Conservation (phyloP, 345 rosid genomes). For the Camelina neglecta region DNA sequence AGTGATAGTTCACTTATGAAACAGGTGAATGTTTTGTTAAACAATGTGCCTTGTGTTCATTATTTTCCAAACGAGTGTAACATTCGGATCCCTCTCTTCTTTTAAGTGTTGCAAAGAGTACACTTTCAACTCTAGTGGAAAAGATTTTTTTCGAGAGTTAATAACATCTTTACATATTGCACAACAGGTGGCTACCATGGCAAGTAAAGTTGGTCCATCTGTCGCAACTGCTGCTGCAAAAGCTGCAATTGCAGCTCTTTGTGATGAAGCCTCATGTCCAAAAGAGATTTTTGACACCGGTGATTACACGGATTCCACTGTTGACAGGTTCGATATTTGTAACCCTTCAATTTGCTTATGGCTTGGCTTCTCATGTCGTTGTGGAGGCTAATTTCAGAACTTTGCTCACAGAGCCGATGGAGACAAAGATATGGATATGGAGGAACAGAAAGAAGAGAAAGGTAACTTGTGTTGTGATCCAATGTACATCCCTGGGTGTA, state of each 20-base stretch:
- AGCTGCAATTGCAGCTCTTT: conserved; percentile 79
- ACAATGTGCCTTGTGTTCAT: conserved; percentile 11
- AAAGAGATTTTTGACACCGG: conserved; percentile 60
- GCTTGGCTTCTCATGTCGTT: not conserved
- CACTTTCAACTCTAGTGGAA: not conserved
- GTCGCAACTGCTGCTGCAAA: conserved; percentile 78
- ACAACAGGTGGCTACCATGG: conserved; percentile 65
- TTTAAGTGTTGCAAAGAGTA: conserved; percentile 5
- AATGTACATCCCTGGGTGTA: not conserved
- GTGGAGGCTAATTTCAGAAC: conserved; percentile 3
- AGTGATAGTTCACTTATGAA: conserved; percentile 68
- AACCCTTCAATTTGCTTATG: conserved; percentile 5
- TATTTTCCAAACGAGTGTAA: not conserved
- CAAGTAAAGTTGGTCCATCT: conserved; percentile 66
- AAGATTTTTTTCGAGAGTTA: not conserved
- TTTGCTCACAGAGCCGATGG: conserved; percentile 48
- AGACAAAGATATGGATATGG: conserved; percentile 54
- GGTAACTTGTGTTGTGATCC: conserved; percentile 27
- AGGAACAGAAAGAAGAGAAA: conserved; percentile 41
- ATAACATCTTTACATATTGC: conserved; percentile 20
- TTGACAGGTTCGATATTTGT: conserved; percentile 51
- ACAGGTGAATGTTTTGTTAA: conserved; percentile 56
- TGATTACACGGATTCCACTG: conserved; percentile 41
- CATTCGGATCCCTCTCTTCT: not conserved
- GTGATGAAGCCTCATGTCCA: conserved; percentile 76